Percentiles rank a stretch among this genome's conserved stretches.
These are phyloP conservation scores for Metarhizium brunneum DNA, from an alignment of 2,329 filamentous ascomycete species.

Conservation along the genomic window DNA sequence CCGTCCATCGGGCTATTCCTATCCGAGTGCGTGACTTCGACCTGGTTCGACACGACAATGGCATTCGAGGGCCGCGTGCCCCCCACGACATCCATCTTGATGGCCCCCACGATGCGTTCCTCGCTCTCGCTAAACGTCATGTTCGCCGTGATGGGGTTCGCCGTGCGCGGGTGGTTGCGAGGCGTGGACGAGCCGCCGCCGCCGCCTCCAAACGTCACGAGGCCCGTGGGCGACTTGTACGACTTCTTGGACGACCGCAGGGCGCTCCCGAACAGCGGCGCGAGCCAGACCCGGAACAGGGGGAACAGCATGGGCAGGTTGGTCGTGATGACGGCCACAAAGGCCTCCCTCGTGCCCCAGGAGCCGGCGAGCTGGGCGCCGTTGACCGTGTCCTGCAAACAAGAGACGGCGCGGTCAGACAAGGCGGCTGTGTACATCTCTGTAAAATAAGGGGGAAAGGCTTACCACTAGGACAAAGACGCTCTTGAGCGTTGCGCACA, in stretches of 20 bases:
- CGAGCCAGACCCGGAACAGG: conserved; percentile 12
- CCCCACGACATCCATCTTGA: conserved; percentile 29
- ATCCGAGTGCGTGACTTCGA: conserved; percentile 23
- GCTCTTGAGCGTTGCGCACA: conserved; percentile 27
- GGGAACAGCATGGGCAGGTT: conserved; percentile 34
- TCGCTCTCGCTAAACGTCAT: conserved; percentile 28
- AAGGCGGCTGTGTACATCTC: too few species aligned
- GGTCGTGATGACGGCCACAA: conserved; percentile 30
- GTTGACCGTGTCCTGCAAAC: conserved; percentile 21
- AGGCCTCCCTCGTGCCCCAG: conserved; percentile 22
- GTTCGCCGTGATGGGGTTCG: conserved; percentile 24
- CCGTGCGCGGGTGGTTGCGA: conserved; percentile 20
- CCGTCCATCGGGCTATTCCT: conserved; percentile 7
- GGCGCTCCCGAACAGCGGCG: conserved; percentile 9
- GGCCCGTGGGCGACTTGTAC: conserved; percentile 26
- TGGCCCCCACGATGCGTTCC: conserved; percentile 30
- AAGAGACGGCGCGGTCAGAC: neutral
- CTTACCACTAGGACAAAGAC: conserved; percentile 22
- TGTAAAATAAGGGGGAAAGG: neutral
- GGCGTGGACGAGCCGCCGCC: conserved; percentile 20
- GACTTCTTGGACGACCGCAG: conserved; percentile 27
- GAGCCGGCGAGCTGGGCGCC: neutral
- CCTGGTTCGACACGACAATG: conserved; percentile 32
- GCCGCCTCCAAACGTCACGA: conserved; percentile 31
- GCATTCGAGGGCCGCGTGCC: conserved; percentile 13